Evolutionary conservation across 257 asterid species (phyloP).

Genomic region (Haberlea rhodopensis): DNA sequence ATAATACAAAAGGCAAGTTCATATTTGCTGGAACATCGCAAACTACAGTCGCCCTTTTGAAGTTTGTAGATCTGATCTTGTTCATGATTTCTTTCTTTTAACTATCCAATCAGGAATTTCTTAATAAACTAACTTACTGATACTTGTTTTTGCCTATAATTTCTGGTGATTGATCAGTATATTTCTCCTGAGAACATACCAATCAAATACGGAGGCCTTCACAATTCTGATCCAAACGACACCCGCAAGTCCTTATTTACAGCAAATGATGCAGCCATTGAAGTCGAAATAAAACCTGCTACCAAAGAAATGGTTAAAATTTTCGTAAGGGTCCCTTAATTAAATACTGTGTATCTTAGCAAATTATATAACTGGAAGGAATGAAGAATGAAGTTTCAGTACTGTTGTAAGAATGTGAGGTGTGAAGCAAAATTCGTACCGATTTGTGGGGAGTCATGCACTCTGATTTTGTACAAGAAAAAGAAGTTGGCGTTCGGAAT

Average conservation of each 20-base stretch:
- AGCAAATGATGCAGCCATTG: constrained; percentile 14
- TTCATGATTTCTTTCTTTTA: too few species aligned
- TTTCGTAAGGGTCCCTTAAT: not conserved
- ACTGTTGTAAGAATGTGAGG: not conserved
- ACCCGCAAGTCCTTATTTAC: not conserved
- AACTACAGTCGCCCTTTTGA: too few species aligned
- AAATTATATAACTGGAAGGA: not conserved
- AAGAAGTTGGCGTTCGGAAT: not conserved
- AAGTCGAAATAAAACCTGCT: constrained; percentile 2
- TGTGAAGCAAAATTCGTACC: not conserved
- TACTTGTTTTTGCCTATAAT: too few species aligned
- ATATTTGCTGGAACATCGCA: too few species aligned
- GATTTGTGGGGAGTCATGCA: not conserved
- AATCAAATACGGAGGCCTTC: constrained; percentile 19
- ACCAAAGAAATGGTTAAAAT: constrained; percentile 16
- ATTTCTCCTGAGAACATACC: constrained; percentile 12
- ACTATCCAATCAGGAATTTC: too few species aligned
- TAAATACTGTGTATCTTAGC: too few species aligned
- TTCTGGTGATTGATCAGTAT: not conserved
- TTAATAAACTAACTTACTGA: too few species aligned
- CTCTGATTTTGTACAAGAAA: not conserved
- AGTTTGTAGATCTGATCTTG: too few species aligned
- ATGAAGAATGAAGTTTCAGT: not conserved
- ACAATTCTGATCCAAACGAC: not conserved
- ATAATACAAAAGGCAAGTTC: too few species aligned